Conservation (phyloP, 768 basidiomycete species). For the Boletus pseudopeckii region DNA sequence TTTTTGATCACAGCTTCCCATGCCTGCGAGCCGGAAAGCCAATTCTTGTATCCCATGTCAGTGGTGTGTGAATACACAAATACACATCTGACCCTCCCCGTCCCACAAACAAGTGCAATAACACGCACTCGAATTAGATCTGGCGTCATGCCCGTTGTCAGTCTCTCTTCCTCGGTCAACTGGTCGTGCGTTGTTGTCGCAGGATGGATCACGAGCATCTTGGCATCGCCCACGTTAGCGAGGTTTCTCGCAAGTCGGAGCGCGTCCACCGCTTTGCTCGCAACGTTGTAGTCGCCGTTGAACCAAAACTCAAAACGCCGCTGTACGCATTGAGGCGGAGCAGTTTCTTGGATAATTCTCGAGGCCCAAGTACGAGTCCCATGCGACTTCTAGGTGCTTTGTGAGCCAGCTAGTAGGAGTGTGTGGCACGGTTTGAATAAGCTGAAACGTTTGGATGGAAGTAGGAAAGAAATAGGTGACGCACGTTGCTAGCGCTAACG, state of each 20-base stretch:
- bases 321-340: slow-evolving; percentile 56
- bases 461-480: neutral
- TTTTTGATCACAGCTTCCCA: no score
- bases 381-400: slow-evolving; percentile 61
- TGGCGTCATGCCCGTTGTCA: slow-evolving; percentile 46
- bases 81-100: neutral
- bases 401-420: slow-evolving; percentile 47
- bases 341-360: slow-evolving; percentile 53
- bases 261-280: slow-evolving; percentile 63
- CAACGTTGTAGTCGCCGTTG: slow-evolving; percentile 50
- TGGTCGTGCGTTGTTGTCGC: slow-evolving; percentile 60
- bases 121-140: slow-evolving; percentile 53
- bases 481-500: slow-evolving; percentile 47
- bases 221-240: slow-evolving; percentile 68
- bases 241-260: slow-evolving; percentile 69
- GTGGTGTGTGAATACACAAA: neutral
- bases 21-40: no score
- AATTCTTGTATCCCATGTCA: slow-evolving; percentile 9
- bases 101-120: neutral
- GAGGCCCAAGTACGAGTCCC: slow-evolving; percentile 80
- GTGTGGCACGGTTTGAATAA: neutral
- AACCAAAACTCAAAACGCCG: slow-evolving; percentile 79
- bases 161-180: slow-evolving; percentile 46
- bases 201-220: slow-evolving; percentile 62
- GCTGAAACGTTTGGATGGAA: no score